A percentile compares a stretch with the other conserved stretches of the same genome.
phyloP scores from a whole-genome alignment of 805 yeast species.

The Candida patagonica region DNA sequence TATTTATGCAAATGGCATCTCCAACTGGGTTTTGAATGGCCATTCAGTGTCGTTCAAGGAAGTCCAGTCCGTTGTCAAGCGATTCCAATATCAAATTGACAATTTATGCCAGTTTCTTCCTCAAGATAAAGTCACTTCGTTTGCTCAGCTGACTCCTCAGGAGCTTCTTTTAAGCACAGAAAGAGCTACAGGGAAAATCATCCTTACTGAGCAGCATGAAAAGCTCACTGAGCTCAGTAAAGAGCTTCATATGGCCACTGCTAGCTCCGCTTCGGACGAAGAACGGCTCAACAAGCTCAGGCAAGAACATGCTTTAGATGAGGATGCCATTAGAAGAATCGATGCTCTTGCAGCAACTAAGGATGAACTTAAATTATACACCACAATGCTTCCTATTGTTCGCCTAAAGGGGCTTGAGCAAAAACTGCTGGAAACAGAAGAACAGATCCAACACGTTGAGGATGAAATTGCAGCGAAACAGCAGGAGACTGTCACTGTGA shows the following conservation, averaged over 20 bases:
- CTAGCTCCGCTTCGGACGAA: constrained; percentile 37
- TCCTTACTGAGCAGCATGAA: constrained; percentile 48
- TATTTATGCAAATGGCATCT: constrained; percentile 24
- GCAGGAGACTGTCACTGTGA: background rate
- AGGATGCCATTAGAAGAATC: background rate
- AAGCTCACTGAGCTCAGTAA: constrained; percentile 44
- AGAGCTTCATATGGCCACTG: constrained; percentile 30
- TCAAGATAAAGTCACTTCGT: constrained; percentile 89
- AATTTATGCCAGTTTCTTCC: constrained; percentile 92
- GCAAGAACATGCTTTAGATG: constrained; percentile 2
- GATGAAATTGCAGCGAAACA: constrained; percentile 1
- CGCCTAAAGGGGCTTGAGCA: background rate
- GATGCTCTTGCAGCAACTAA: background rate
- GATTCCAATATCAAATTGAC: constrained; percentile 72
- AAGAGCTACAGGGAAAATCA: constrained; percentile 61
- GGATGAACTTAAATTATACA: constrained; percentile 10
- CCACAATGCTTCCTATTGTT: constrained; percentile 2
- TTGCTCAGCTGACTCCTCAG: constrained; percentile 73
- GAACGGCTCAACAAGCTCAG: constrained; percentile 1
- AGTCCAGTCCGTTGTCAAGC: constrained; percentile 38
- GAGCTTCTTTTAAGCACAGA: constrained; percentile 68
- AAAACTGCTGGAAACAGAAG: constrained; percentile 14
- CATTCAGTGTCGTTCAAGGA: constrained; percentile 26
- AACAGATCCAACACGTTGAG: constrained; percentile 23
- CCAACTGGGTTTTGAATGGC: constrained; percentile 22